These are phyloP conservation scores for Quillaja saponaria DNA, from an alignment of 306 rosid genomes.

Conservation along the genomic window DNA sequence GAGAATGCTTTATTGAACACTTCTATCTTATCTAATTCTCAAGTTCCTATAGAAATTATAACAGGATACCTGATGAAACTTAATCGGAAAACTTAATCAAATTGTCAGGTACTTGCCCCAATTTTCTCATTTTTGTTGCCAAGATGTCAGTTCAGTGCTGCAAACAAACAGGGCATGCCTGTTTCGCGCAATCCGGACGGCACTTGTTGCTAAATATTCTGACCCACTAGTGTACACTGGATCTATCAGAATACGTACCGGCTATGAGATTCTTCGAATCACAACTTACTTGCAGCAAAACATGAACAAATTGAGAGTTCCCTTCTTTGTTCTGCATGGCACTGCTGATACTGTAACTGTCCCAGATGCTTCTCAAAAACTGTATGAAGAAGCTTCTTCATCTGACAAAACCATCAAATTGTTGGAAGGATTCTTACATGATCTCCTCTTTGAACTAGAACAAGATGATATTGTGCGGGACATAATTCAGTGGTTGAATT, in stretches of 20 bases:
- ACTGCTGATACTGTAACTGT: constrained; percentile 80
- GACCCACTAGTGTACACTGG: constrained; percentile 88
- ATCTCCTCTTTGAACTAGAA: constrained; percentile 86
- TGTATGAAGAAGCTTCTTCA: constrained; percentile 73
- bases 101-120: constrained; percentile 77
- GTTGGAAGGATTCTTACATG: constrained; percentile 72
- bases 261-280: constrained; percentile 73
- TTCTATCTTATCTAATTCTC: background rate
- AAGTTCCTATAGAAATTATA: background rate
- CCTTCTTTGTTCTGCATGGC: constrained; percentile 90
- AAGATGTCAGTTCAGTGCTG: constrained; percentile 58
- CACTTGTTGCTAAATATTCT: constrained; percentile 73
- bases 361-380: constrained; percentile 64
- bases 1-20: constrained; percentile 26
- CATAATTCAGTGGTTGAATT: constrained; percentile 72
- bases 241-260: constrained; percentile 69
- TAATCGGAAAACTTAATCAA: too few relatives aligned
- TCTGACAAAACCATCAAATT: constrained; percentile 72
- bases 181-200: constrained; percentile 85
- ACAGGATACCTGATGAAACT: background rate
- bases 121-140: constrained; percentile 70
- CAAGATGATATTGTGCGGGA: constrained; percentile 49
- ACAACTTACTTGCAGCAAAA: constrained; percentile 73
- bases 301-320: constrained; percentile 55
- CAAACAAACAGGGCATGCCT: constrained; percentile 55